Evolutionary conservation across 176 grass and related monocot genomes (phyloP).

Genomic region (Olyra latifolia): DNA sequence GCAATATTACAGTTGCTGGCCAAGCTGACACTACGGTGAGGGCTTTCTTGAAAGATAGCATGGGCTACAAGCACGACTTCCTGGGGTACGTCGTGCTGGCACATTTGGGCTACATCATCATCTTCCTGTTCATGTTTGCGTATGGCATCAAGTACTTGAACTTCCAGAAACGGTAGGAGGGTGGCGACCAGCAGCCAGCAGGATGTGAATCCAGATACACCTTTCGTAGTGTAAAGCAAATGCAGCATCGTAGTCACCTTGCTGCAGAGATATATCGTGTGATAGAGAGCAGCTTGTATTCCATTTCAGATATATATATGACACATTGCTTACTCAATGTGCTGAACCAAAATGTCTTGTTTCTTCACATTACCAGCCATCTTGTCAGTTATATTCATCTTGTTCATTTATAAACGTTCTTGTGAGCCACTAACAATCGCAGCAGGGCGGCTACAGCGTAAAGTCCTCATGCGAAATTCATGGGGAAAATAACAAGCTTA

Average conservation of each 20-base stretch:
- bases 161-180: constrained; percentile 63
- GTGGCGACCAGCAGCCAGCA: not conserved
- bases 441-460: not conserved
- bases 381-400: not conserved
- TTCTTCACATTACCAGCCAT: not conserved
- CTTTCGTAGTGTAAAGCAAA: not conserved
- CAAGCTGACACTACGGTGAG: not conserved
- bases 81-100: constrained; percentile 46
- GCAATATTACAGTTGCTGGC: constrained; percentile 31
- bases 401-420: not conserved
- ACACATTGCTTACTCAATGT: not conserved
- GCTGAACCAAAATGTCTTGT: not conserved
- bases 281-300: not conserved
- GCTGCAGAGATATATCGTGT: not conserved
- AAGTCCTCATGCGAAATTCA: too few species aligned
- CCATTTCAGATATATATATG: not conserved
- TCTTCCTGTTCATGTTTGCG: constrained; percentile 61
- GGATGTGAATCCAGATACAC: not conserved
- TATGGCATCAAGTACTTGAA: constrained; percentile 65
- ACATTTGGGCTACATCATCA: constrained; percentile 47
- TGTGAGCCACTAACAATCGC: not conserved
- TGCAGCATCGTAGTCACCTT: not conserved
- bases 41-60: constrained; percentile 29
- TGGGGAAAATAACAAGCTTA: too few species aligned
- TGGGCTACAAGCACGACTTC: constrained; percentile 57